Percentiles rank a stretch among this genome's conserved stretches.
phyloP scores from a whole-genome alignment of 73 alveolate genomes.

The Tetrahymena malaccensis region DNA sequence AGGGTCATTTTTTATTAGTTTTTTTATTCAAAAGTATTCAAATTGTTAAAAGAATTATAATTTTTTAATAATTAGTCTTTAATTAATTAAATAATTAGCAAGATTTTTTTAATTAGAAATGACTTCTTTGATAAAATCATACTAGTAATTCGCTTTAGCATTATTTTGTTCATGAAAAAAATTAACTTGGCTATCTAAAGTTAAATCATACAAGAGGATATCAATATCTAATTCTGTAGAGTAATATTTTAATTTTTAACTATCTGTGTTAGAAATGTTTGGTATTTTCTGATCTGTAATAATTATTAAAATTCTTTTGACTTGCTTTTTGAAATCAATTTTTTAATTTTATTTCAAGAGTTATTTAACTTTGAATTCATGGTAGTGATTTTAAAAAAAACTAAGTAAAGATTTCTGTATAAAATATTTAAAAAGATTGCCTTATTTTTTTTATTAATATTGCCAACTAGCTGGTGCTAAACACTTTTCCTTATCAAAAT shows the following conservation, averaged over 20 bases:
- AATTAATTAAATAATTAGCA: background rate
- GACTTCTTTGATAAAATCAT: background rate
- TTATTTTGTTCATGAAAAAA: background rate
- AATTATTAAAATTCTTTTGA: background rate
- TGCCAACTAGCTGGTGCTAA: background rate
- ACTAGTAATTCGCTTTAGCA: too few species aligned
- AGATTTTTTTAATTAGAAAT: background rate
- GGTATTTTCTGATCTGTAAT: background rate
- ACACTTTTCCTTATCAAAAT: too few species aligned
- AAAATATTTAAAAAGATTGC: background rate
- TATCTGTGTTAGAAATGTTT: background rate
- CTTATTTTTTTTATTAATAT: background rate
- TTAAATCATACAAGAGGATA: background rate
- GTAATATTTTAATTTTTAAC: background rate
- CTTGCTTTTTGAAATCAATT: background rate
- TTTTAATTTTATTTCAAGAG: background rate
- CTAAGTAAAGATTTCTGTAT: background rate
- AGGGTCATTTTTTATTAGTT: background rate
- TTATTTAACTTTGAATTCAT: background rate
- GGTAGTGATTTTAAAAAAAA: background rate
- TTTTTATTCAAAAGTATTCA: background rate
- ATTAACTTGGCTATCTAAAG: background rate
- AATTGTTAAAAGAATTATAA: background rate
- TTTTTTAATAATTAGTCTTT: background rate
- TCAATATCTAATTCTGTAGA: background rate